Conservation (phyloP, 2,329 filamentous ascomycete genomes). For the Aspergillus unguis region DNA sequence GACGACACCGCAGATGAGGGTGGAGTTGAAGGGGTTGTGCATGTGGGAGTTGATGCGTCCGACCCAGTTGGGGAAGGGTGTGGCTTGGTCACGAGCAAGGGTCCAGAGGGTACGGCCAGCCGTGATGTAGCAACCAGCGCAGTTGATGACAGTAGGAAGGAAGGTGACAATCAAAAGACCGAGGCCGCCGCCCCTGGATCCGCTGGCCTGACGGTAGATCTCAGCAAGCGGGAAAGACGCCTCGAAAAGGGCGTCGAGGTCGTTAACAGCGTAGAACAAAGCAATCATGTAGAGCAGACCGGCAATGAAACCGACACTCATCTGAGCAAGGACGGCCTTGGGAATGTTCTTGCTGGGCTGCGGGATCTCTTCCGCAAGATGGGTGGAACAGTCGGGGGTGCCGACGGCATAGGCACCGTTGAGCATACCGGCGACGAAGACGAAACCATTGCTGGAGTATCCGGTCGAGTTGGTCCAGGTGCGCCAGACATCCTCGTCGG, state of each 20-base stretch:
- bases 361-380: conserved; percentile 64
- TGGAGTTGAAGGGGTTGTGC: conserved; percentile 59
- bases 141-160: conserved; percentile 53
- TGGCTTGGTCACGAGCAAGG: conserved; percentile 58
- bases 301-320: conserved; percentile 46
- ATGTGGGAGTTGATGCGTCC: conserved; percentile 52
- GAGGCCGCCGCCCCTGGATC: conserved; percentile 50
- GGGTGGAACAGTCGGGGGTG: conserved; percentile 62
- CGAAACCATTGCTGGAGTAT: conserved; percentile 54
- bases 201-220: conserved; percentile 50
- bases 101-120: conserved; percentile 61
- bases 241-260: conserved; percentile 25
- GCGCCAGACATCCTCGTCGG: conserved; percentile 54
- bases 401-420: conserved; percentile 69
- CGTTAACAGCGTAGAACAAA: conserved; percentile 51
- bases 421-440: conserved; percentile 63
- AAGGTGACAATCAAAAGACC: conserved; percentile 58
- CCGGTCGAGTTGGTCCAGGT: conserved; percentile 51
- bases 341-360: conserved; percentile 46
- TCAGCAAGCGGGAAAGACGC: conserved; percentile 46
- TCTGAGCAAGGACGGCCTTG: conserved; percentile 51
- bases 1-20: conserved; percentile 52
- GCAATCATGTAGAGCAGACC: conserved; percentile 50
- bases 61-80: conserved; percentile 55
- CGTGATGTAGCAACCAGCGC: conserved; percentile 56